Base-by-base conservation (phyloP, 2,329 filamentous ascomycete species). In the Monilinia fructigena region DNA sequence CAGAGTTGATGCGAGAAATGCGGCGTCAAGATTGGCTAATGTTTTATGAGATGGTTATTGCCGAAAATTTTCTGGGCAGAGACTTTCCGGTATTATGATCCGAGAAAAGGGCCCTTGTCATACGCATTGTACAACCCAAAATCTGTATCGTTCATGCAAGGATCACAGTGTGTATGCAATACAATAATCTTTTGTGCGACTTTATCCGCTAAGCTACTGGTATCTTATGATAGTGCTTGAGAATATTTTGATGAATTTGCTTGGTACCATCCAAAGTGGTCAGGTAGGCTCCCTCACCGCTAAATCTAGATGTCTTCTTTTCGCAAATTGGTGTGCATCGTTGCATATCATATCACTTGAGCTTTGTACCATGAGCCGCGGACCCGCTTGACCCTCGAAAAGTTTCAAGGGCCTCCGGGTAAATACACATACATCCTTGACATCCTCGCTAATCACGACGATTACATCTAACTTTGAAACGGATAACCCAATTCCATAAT, bases 1-100 rank as follows among this genome's bases (percentile, higher is more conserved):
- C 78, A 86, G 93, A 65, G 88, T 99, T 68, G 95, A 99, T 83
- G 95, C 95, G 53, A 87, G 91, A 78, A 99, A 98, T 80, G 95
- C 95, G 63, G 95, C 95, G 47, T 97, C 92, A 79, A 86, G 95
- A 75, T 82, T 99, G 80, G 63, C 63, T 66, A 66, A 66, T 53
- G 63, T 66, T 61, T 55, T 66, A 45, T 66, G 55, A 66, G 31
- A 45, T 45, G 26, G 31, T 28, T 18, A 61, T 35, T 52, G 48
- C n/a, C 38, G 63, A 58, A 16, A 42, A 31, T 31, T 26, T 61
- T 61, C 48, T 53, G 26, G 40, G 10, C 45, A 42, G 42, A 26
- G 35, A 52, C 55, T 53, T 52, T 47, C 55, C 35, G 63, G 63
- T 61, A 53, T 54, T 20, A 40, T 66, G 55, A 52, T 53, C 63